Percentiles rank a stretch among this genome's conserved stretches.
phyloP scores from a whole-genome alignment of 768 basidiomycete species.

The Hygrocybe coccinea region DNA sequence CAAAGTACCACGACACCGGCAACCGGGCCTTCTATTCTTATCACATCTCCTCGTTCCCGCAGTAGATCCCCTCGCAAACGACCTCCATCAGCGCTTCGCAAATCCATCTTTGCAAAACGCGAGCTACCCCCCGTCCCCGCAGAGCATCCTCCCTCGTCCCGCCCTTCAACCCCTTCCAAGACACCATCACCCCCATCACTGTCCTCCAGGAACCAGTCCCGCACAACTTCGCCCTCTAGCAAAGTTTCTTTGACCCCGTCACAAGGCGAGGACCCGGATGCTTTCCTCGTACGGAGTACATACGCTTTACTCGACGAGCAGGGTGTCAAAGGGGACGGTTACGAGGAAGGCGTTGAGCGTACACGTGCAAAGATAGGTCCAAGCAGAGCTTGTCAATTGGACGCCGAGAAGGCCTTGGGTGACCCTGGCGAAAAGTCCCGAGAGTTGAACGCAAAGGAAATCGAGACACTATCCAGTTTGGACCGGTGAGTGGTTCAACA shows the following conservation, averaged over 20 bases:
- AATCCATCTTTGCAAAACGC: neutral
- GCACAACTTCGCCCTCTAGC: constrained; percentile 36
- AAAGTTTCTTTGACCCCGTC: constrained; percentile 63
- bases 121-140: neutral
- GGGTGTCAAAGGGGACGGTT: constrained; percentile 94
- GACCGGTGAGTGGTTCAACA: constrained; percentile 76
- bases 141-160: constrained; percentile 16
- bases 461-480: constrained; percentile 66
- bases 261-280: constrained; percentile 76
- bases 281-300: constrained; percentile 77
- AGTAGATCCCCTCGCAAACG: constrained; percentile 1
- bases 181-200: constrained; percentile 18
- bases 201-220: constrained; percentile 18
- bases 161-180: constrained; percentile 21
- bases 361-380: constrained; percentile 69
- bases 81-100: neutral
- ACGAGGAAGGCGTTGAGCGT: constrained; percentile 89
- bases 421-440: constrained; percentile 57
- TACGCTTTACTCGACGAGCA: constrained; percentile 85
- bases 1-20: neutral
- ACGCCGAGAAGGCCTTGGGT: constrained; percentile 51
- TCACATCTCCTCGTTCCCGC: neutral
- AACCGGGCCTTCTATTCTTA: neutral
- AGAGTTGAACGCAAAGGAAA: constrained; percentile 68
- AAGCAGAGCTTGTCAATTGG: constrained; percentile 54